Evolutionary conservation across 495 filamentous ascomycete genomes (phyloP).

Genomic region (Neurospora sp.): DNA sequence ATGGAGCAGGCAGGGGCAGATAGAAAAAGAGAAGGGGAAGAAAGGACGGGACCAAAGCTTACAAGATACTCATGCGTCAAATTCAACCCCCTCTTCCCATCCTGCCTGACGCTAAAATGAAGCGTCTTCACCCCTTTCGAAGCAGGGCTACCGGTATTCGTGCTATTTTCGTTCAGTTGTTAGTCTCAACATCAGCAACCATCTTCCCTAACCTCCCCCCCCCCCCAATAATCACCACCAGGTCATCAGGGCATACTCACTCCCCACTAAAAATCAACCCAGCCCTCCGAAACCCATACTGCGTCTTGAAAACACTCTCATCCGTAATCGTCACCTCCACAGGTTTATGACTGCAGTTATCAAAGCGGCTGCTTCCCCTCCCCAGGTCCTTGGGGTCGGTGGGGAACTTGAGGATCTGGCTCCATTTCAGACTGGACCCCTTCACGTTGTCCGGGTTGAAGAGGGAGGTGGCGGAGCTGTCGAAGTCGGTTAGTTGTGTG

Average conservation of each 20-base stretch:
- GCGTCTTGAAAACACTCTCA: constrained; percentile 42
- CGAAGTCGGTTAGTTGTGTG: constrained; percentile 28
- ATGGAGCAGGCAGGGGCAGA: too few relatives aligned
- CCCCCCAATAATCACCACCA: not conserved
- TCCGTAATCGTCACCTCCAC: constrained; percentile 43
- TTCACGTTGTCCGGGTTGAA: constrained; percentile 41
- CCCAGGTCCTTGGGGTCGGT: not conserved
- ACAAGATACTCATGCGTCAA: constrained; percentile 45
- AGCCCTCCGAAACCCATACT: constrained; percentile 46
- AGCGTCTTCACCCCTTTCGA: constrained; percentile 39
- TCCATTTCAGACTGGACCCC: constrained; percentile 33
- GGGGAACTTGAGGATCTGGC: constrained; percentile 35
- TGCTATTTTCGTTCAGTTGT: not conserved
- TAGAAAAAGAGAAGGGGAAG: not conserved
- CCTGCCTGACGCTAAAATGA: constrained; percentile 44
- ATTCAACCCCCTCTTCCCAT: constrained; percentile 37
- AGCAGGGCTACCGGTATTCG: constrained; percentile 37
- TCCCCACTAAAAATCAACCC: constrained; percentile 41
- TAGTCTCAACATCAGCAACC: not conserved
- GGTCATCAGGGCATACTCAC: not conserved
- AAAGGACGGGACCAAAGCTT: not conserved
- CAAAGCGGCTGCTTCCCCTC: constrained; percentile 28
- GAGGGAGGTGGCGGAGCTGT: constrained; percentile 27
- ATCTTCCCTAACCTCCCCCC: not conserved
- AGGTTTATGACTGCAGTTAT: constrained; percentile 25